phyloP scores from a whole-genome alignment of 257 asterid species.

The Penstemon davidsonii region DNA sequence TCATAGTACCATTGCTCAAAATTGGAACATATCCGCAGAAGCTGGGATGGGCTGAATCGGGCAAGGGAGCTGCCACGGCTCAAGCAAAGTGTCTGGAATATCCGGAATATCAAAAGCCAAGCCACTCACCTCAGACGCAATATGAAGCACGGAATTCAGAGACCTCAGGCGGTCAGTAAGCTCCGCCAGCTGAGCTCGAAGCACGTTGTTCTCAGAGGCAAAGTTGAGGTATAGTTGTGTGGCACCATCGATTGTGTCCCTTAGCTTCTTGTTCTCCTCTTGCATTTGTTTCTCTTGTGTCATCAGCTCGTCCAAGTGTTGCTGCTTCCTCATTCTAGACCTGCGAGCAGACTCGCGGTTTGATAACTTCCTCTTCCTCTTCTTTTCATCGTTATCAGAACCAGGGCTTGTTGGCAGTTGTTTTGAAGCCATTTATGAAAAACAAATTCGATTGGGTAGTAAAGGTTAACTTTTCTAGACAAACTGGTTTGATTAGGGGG shows the following conservation, averaged over 20 bases:
- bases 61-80: conserved; percentile 90
- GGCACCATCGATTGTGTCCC: conserved; percentile 48
- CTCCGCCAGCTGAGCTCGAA: conserved; percentile 74
- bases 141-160: conserved; percentile 55
- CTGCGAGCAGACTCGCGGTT: conserved; percentile 85
- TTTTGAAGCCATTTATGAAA: conserved; percentile 41
- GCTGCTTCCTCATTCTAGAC: conserved; percentile 76
- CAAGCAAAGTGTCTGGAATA: conserved; percentile 57
- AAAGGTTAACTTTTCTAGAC: neutral
- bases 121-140: conserved; percentile 72
- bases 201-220: conserved; percentile 62
- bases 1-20: too few species aligned
- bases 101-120: conserved; percentile 65
- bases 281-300: conserved; percentile 44
- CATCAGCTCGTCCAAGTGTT: conserved; percentile 54
- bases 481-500: neutral
- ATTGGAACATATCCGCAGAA: too few species aligned
- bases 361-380: conserved; percentile 75
- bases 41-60: conserved; percentile 61
- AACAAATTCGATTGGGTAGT: neutral
- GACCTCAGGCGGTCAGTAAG: conserved; percentile 72
- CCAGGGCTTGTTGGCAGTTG: conserved; percentile 47
- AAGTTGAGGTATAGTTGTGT: conserved; percentile 41
- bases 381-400: conserved; percentile 57
- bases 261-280: conserved; percentile 50